A percentile compares a stretch with the other conserved stretches of the same genome.
phyloP scores from a whole-genome alignment of 805 yeast species.

The Candida taoyuanica region DNA sequence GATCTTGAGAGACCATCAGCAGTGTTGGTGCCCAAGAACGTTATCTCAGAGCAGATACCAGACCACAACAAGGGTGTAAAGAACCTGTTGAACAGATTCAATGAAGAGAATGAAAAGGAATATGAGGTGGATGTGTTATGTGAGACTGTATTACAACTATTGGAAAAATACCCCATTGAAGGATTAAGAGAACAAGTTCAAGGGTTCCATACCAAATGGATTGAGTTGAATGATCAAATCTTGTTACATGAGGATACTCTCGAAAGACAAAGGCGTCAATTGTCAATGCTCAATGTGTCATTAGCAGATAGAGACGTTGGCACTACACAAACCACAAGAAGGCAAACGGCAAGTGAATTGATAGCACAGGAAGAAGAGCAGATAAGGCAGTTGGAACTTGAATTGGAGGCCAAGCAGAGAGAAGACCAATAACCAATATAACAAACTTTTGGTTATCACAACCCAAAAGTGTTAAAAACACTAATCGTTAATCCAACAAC shows the following conservation, averaged over 20 bases:
- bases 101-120: conserved; percentile 28
- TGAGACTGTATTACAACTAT: conserved; percentile 35
- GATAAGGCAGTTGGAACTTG: conserved; percentile 37
- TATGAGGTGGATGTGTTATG: conserved; percentile 42
- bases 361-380: conserved; percentile 44
- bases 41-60: conserved; percentile 6
- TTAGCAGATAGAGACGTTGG: conserved; percentile 19
- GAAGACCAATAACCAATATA: background rate
- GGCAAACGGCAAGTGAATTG: conserved; percentile 25
- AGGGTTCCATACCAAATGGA: conserved; percentile 30
- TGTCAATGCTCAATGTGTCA: conserved; percentile 33
- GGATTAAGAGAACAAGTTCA: conserved; percentile 30
- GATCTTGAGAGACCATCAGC: too few relatives aligned
- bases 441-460: too few relatives aligned
- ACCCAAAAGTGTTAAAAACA: too few relatives aligned
- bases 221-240: conserved; percentile 34
- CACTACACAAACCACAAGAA: conserved; percentile 3
- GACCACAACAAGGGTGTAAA: conserved; percentile 28
- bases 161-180: conserved; percentile 34
- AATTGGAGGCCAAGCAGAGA: conserved; percentile 25
- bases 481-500: too few relatives aligned
- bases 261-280: conserved; percentile 39
- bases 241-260: conserved; percentile 38
- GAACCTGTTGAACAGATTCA: conserved; percentile 29
- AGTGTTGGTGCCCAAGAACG: conserved; percentile 23